Conservation (phyloP, 2,329 filamentous ascomycete species). For the Nemania sp. region DNA sequence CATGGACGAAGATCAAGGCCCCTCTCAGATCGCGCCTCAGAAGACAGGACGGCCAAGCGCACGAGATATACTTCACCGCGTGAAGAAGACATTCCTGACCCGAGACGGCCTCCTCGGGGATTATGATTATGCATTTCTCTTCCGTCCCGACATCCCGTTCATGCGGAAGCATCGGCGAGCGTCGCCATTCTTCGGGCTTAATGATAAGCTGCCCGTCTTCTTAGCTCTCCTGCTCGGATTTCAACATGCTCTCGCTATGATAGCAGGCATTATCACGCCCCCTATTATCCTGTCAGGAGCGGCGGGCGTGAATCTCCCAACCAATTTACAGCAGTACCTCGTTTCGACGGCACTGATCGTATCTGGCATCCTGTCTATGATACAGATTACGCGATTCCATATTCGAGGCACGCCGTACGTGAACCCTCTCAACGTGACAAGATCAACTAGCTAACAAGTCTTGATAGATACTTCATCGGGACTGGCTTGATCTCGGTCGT, state of each 20-base stretch:
- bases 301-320: slow-evolving; percentile 64
- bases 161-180: slow-evolving; percentile 62
- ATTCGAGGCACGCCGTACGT: slow-evolving; percentile 65
- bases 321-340: slow-evolving; percentile 70
- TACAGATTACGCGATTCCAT: slow-evolving; percentile 79
- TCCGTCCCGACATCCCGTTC: slow-evolving; percentile 81
- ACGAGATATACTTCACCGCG: slow-evolving; percentile 35
- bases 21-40: slow-evolving; percentile 52
- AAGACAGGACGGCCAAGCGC: slow-evolving; percentile 40
- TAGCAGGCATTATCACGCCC: slow-evolving; percentile 75
- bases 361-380: slow-evolving; percentile 70
- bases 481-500: slow-evolving; percentile 81
- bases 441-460: slow-evolving; percentile 1
- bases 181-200: slow-evolving; percentile 84
- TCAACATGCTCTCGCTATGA: slow-evolving; percentile 79
- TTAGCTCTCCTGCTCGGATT: slow-evolving; percentile 75
- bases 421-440: background rate
- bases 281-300: slow-evolving; percentile 70
- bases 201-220: slow-evolving; percentile 76
- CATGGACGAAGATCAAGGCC: slow-evolving; percentile 62
- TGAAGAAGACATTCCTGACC: slow-evolving; percentile 53
- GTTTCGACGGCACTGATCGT: slow-evolving; percentile 80
- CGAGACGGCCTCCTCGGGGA: slow-evolving; percentile 77
- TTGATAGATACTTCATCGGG: slow-evolving; percentile 68
- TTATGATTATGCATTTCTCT: slow-evolving; percentile 90